Evolutionary conservation across 495 filamentous ascomycete genomes (phyloP).

Genomic region (Aspergillus wentii): DNA sequence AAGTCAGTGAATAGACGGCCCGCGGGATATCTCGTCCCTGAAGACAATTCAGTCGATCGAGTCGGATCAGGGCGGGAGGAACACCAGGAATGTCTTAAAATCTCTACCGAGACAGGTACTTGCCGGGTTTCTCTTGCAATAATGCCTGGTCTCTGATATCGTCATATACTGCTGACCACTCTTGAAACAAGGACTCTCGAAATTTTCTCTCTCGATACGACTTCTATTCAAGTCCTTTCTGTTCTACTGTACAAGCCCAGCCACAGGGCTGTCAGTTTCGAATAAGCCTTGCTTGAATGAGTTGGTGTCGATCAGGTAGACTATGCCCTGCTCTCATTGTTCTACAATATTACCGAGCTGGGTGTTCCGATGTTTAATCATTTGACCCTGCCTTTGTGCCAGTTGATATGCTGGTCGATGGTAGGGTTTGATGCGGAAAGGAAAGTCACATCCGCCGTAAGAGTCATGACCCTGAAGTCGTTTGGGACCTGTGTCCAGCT

Average conservation of each 20-base stretch:
- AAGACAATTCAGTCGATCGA: constrained; percentile 6
- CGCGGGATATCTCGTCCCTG: constrained; percentile 52
- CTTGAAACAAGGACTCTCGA: constrained; percentile 31
- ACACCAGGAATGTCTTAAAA: too few relatives aligned
- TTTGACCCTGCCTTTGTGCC: constrained; percentile 37
- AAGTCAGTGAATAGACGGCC: constrained; percentile 43
- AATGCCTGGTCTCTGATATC: constrained; percentile 33
- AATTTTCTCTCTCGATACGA: constrained; percentile 34
- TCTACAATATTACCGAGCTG: constrained; percentile 33
- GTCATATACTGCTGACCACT: constrained; percentile 25
- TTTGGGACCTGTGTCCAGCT: constrained; percentile 30
- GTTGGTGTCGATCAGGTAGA: constrained; percentile 49
- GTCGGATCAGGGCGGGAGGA: too few relatives aligned
- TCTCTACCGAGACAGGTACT: constrained; percentile 50
- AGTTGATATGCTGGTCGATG: constrained; percentile 22
- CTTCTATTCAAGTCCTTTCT: constrained; percentile 37
- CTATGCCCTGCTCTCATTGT: constrained; percentile 35
- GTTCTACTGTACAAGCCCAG: constrained; percentile 37
- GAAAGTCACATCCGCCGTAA: constrained; percentile 48
- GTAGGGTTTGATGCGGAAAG: constrained; percentile 35
- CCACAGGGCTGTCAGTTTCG: constrained; percentile 39
- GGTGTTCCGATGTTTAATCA: constrained; percentile 42
- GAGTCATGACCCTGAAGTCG: constrained; percentile 43
- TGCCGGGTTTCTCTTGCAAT: constrained; percentile 42
- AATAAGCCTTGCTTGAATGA: constrained; percentile 43